Evolutionary conservation across 177 flowering plant genomes (phyloP).

Genomic region (Tripterygium wilfordii): DNA sequence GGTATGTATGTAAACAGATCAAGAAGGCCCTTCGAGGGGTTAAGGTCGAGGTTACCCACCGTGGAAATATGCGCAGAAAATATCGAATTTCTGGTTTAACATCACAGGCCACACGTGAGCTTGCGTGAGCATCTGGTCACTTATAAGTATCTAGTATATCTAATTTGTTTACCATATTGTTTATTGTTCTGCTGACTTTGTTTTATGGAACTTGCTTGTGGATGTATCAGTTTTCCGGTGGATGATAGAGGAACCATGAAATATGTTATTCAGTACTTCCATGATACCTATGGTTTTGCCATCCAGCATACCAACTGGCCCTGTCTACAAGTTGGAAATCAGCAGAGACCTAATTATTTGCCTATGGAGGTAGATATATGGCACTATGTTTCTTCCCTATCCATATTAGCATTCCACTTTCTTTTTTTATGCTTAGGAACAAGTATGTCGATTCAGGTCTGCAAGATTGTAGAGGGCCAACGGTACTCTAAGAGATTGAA

Average conservation of each 20-base stretch:
- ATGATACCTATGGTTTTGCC: constrained; percentile 72
- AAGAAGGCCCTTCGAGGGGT: constrained; percentile 80
- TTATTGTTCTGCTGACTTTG: not conserved
- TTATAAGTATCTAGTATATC: too few species aligned
- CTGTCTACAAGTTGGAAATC: constrained; percentile 93
- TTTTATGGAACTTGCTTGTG: not conserved
- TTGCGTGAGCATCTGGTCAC: constrained; percentile 48
- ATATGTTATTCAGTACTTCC: constrained; percentile 82
- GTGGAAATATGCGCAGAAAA: constrained; percentile 76
- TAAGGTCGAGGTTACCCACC: constrained; percentile 77
- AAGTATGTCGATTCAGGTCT: constrained; percentile 44
- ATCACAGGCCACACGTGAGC: constrained; percentile 64
- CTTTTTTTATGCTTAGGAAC: constrained; percentile 2
- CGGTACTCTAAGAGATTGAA: constrained; percentile 82
- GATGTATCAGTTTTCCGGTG: constrained; percentile 57
- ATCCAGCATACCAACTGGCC: constrained; percentile 88
- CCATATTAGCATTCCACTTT: not conserved
- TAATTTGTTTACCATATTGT: not conserved
- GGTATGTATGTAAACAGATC: constrained; percentile 37
- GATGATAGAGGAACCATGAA: constrained; percentile 91
- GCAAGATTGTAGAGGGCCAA: constrained; percentile 95
- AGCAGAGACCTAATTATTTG: constrained; percentile 77
- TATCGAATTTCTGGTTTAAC: constrained; percentile 75
- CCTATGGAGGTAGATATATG: constrained; percentile 83
- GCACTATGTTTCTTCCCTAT: not conserved